Evolutionary conservation across 228 moss, liverwort and hornwort genomes (phyloP), one percentile per base, ranked within the genome.

Genomic region (Sphagnum magellanicum): DNA sequence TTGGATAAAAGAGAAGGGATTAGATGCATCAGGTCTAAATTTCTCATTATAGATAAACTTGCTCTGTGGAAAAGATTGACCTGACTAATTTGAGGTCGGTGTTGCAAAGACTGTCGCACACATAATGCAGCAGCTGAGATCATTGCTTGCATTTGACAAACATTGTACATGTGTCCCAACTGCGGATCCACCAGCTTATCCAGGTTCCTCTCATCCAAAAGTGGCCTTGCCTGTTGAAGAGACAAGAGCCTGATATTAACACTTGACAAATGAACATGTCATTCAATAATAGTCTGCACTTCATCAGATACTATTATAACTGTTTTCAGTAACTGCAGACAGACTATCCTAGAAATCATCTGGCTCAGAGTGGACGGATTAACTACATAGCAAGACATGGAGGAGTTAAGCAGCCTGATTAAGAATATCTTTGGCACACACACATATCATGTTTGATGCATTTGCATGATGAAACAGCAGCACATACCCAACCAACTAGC

Each of bases 401-500:
- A 32, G 32, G 32, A 32, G 32, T 32, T 32, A 32, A 32, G 3
- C 32, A 32, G 32, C 32, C 32, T 32, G 32, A 32, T 32, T 32
- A 32, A 32, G 32, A 32, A 32, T 32, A 32, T 32, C 32, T 32
- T 32, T 2, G 32, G 32, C 32, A 32, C 32, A 32, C 32, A 32
- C 32, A 32, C 3, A 32, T 32, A 32, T 32, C 32, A 32, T 32
- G 32, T 32, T 2, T 32, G 32, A 32, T 32, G 32, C 32, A 32
- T 32, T 32, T 32, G 32, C 32, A 55, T 55, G 9, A 55, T 8
- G 55, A 55, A 55, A 55, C 55, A 4, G 12, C 9, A 55, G 8
- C 6, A 79, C 77, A 17, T 88, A 97, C 97, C 97, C 97, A 98
- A 49, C 87, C 81, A 58, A 98, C 97, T 7, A 98, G 90, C 53